Base-by-base conservation (phyloP, 164 flowering plant genomes). In the Sedum album region DNA sequence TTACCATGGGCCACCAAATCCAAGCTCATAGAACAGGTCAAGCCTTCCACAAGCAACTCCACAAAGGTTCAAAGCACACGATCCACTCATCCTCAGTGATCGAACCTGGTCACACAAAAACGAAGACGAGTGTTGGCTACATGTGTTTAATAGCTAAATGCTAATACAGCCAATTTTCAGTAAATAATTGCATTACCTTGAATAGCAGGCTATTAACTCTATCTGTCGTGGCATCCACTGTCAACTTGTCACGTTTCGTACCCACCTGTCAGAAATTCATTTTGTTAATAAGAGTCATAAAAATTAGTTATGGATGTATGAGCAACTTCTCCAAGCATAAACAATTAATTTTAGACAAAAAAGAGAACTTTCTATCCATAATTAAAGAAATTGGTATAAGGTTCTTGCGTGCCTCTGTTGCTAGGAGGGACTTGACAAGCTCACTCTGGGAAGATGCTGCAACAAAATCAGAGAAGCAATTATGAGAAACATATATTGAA, bases 1-100 rank as follows among this genome's bases (percentile, higher is more conserved):
- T 39, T 83, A 94, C 97, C 99, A 95, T 65, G 99, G 96, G 73
- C 97, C 99, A 4, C 99, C 99, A 73, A 76, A 92, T 31, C 97
- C 96, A 51, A 76, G 69, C 74, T 85, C 89, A 67, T 87, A 95
- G 73, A 81, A 85, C 33, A 95, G 72, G 69, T 95, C 99, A 71
- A 87, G 70, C 79, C 99, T 83, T 80, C 97, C 97, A 76, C 96
- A 88, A 26, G 99, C 97, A 75, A 95, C 68, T 55, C 97, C 96
- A 74, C 99, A 90, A 8, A 95, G 91, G 74, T 90, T 83, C 73
- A 95, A 73, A 28, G 99, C 97, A 82, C 97, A 95, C 1, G 99
- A 95, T 61, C 97, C 99, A 76, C 83, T 78, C 97, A 92, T 95
- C 66, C 92, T 79, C 41, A 87, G 63, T 15, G 97, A 92, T 77